Conservation (phyloP, 2,329 filamentous ascomycete species). For the Ascochyta pisi region DNA sequence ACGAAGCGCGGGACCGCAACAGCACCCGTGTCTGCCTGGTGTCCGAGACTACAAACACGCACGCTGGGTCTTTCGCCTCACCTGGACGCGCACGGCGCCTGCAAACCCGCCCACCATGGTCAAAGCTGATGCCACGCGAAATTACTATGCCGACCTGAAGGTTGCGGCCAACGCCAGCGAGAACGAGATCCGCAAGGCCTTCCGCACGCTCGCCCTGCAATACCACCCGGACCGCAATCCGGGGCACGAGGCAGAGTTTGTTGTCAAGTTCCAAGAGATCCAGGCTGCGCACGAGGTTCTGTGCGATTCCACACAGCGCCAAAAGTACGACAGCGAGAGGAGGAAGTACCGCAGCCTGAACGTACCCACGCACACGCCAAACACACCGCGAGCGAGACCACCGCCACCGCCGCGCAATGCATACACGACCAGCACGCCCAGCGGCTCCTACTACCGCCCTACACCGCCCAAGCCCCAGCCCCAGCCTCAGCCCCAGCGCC, state of each 20-base stretch:
- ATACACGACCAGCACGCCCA: conserved; percentile 48
- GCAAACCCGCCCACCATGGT: conserved; percentile 59
- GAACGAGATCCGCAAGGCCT: conserved; percentile 84
- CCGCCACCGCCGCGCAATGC: conserved; percentile 55
- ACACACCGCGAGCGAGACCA: conserved; percentile 48
- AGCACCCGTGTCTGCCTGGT: conserved; percentile 28
- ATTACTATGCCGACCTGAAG: conserved; percentile 88
- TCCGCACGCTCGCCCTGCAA: conserved; percentile 81
- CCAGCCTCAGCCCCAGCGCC: conserved; percentile 30
- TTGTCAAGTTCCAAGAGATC: conserved; percentile 83
- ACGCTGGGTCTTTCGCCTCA: conserved; percentile 5
- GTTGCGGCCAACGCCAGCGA: conserved; percentile 70
- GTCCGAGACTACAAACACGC: conserved; percentile 15
- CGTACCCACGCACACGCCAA: conserved; percentile 49
- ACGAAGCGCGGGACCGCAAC: conserved; percentile 6
- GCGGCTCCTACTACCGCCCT: conserved; percentile 42
- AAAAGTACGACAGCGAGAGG: conserved; percentile 69
- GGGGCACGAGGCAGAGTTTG: conserved; percentile 79
- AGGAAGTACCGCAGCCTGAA: conserved; percentile 50
- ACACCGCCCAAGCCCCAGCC: conserved; percentile 39
- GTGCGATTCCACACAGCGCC: conserved; percentile 63
- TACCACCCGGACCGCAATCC: conserved; percentile 91
- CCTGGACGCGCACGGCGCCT: conserved; percentile 7
- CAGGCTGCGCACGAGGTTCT: conserved; percentile 85
- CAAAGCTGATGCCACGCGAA: conserved; percentile 70